These are phyloP conservation scores for Entomortierella lignicola DNA, from an alignment of 192 early-diverging fungal species.

Conservation along the genomic window DNA sequence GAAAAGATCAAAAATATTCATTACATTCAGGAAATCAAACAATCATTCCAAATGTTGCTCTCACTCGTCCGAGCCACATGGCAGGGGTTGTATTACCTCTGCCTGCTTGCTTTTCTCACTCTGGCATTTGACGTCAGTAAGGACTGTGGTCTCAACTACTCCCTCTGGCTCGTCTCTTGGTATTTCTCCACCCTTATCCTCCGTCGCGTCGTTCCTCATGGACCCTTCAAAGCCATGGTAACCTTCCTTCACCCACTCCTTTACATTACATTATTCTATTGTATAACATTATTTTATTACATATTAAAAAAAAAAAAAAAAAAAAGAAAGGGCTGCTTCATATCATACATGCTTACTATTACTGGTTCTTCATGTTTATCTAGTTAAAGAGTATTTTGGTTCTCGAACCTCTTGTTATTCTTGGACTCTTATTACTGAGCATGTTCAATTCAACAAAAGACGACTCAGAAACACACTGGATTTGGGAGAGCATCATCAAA, in stretches of 20 bases:
- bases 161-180: slow-evolving; percentile 49
- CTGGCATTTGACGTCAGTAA: slow-evolving; percentile 42
- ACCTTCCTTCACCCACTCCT: not conserved
- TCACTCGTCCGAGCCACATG: slow-evolving; percentile 36
- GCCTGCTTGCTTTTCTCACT: slow-evolving; percentile 42
- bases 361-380: not conserved
- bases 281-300: too few species aligned
- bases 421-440: slow-evolving; percentile 23
- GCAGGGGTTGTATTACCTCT: slow-evolving; percentile 41
- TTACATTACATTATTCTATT: too few species aligned
- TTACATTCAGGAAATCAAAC: not conserved
- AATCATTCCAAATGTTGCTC: slow-evolving; percentile 14
- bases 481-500: slow-evolving; percentile 45
- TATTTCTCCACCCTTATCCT: slow-evolving; percentile 26
- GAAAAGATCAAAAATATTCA: not conserved
- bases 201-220: slow-evolving; percentile 18
- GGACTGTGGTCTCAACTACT: slow-evolving; percentile 42
- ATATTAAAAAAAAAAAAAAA: not conserved
- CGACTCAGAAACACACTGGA: slow-evolving; percentile 15
- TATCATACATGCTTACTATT: too few species aligned
- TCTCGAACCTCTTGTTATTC: slow-evolving; percentile 31
- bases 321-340: too few species aligned
- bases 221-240: slow-evolving; percentile 28
- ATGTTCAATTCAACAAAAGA: slow-evolving; percentile 38
- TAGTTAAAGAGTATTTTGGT: slow-evolving; percentile 26